Conservation (phyloP, 768 basidiomycete species). For the Boletus patriciae region DNA sequence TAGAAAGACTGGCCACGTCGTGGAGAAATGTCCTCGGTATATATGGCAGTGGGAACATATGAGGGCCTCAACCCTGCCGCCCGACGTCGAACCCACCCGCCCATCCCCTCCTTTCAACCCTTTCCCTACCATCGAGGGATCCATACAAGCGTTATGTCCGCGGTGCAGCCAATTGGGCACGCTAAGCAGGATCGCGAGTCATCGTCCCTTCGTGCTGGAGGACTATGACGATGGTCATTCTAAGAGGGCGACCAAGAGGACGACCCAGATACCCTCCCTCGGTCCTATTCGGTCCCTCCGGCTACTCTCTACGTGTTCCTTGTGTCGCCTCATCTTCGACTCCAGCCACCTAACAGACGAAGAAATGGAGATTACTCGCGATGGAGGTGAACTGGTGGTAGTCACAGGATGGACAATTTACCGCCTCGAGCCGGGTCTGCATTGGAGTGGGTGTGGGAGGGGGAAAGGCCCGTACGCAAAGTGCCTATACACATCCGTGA, state of each 20-base stretch:
- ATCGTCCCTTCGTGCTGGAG: slow-evolving; percentile 1
- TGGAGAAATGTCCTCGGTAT: neutral
- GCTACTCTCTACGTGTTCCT: slow-evolving; percentile 8
- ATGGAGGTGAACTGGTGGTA: neutral
- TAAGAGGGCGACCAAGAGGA: slow-evolving; percentile 1
- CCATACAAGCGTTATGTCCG: neutral
- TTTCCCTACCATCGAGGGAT: neutral
- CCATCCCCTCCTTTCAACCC: neutral
- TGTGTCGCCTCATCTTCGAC: slow-evolving; percentile 17
- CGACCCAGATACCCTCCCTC: neutral
- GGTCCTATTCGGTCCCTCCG: slow-evolving; percentile 2
- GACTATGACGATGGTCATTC: neutral
- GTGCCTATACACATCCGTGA: slow-evolving; percentile 9
- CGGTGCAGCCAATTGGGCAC: neutral
- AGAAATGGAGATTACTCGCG: neutral
- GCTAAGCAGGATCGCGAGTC: neutral
- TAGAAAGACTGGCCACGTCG: slow-evolving; percentile 9
- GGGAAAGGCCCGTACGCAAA: slow-evolving; percentile 6
- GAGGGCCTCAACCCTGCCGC: neutral
- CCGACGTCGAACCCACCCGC: neutral
- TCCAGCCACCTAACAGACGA: slow-evolving; percentile 1
- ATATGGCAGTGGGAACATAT: neutral
- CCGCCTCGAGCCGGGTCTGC: neutral
- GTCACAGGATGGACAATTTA: slow-evolving; percentile 1
- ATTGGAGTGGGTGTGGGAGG: neutral